These are phyloP conservation scores for Agaricales sp. DNA, from an alignment of 1,284 basidiomycete genomes.

Conservation along the genomic window DNA sequence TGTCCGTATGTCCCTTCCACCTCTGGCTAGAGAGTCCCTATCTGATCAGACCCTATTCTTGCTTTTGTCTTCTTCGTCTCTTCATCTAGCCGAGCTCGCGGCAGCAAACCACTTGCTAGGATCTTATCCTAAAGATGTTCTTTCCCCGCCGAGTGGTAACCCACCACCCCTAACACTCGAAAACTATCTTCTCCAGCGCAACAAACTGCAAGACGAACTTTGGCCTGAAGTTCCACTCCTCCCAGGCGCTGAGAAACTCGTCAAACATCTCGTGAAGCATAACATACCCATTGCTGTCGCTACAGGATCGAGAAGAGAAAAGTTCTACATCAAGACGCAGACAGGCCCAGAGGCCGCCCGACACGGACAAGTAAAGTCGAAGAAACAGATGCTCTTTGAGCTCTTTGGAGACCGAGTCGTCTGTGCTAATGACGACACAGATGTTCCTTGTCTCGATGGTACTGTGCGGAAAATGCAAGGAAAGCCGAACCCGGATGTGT, in stretches of 20 bases:
- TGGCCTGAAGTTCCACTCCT: slow-evolving; percentile 62
- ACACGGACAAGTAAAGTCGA: neutral
- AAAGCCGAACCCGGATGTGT: slow-evolving; percentile 63
- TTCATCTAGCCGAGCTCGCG: slow-evolving; percentile 45
- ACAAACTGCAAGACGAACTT: slow-evolving; percentile 42
- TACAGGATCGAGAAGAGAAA: slow-evolving; percentile 56
- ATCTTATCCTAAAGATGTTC: slow-evolving; percentile 59
- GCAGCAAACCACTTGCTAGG: slow-evolving; percentile 59
- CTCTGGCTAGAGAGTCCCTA: too few species aligned
- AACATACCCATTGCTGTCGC: slow-evolving; percentile 67
- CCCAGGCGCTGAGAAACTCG: slow-evolving; percentile 55
- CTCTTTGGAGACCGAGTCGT: slow-evolving; percentile 53
- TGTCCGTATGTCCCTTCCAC: slow-evolving; percentile 45
- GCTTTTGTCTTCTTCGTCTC: neutral
- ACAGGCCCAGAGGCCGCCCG: slow-evolving; percentile 32
- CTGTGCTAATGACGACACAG: slow-evolving; percentile 54
- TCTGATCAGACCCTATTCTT: too few species aligned
- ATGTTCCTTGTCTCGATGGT: slow-evolving; percentile 14
- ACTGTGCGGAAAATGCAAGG: slow-evolving; percentile 44
- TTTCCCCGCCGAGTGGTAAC: slow-evolving; percentile 23
- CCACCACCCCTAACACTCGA: slow-evolving; percentile 22
- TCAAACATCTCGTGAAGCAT: slow-evolving; percentile 55
- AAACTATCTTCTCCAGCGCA: slow-evolving; percentile 45
- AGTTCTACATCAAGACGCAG: slow-evolving; percentile 53
- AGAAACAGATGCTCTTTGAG: slow-evolving; percentile 27